phyloP scores from a whole-genome alignment of 306 rosid genomes.

The Cicer cuneatum region DNA sequence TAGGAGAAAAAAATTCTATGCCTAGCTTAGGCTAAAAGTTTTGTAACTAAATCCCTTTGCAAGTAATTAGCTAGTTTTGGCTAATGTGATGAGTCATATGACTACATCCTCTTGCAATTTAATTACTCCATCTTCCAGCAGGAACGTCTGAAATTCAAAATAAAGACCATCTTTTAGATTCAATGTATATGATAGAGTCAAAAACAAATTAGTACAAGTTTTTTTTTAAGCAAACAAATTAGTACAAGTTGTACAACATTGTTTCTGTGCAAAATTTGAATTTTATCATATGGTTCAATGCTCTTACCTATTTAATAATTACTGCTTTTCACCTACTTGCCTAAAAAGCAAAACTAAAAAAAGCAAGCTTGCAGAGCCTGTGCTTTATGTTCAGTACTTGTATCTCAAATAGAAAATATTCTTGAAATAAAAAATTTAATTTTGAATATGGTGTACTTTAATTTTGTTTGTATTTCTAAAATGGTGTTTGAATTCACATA shows the following conservation, averaged over 20 bases:
- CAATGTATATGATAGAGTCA: constrained; percentile 21
- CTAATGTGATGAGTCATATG: not conserved
- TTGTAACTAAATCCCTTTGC: no score
- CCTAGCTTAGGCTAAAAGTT: no score
- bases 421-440: no score
- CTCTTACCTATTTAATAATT: not conserved
- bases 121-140: not conserved
- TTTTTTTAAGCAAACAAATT: not conserved
- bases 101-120: not conserved
- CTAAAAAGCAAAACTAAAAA: constrained; percentile 8
- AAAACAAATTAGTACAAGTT: not conserved
- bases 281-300: constrained; percentile 32
- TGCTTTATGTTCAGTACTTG: not conserved
- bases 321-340: constrained; percentile 1
- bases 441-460: no score
- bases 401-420: no score
- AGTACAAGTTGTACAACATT: not conserved
- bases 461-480: no score
- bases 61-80: not conserved
- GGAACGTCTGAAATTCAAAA: not conserved
- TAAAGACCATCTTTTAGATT: not conserved
- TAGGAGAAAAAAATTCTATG: no score
- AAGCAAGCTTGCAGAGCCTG: not conserved
- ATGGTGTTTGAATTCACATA: no score
- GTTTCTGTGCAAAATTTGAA: constrained; percentile 36